Base-by-base conservation (phyloP, 2,329 filamentous ascomycete genomes). In the Trichoderma sp. region DNA sequence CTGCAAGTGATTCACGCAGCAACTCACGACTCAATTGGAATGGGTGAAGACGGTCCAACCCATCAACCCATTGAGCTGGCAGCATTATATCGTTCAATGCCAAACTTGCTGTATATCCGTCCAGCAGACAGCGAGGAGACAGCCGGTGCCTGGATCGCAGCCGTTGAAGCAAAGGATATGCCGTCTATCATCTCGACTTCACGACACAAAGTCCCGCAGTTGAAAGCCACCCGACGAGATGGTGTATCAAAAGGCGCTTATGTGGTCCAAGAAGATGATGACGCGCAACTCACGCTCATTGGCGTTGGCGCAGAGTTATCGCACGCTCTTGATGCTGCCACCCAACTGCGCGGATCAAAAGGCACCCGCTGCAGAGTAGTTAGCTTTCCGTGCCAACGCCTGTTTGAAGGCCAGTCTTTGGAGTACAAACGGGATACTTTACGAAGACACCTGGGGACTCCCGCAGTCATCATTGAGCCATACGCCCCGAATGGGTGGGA, bases 41-140 rank as follows among this genome's bases (percentile, higher is more conserved):
- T 82, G 47, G 87, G 88, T 1, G 85, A 89, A 71, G 85, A 89
- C 71, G 88, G 87, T 0, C 88, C 87, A 0, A 89, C 88, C 0
- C 88, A 90, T 72, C 88, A 90, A 74, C 87, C 88, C 2, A 84
- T 90, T 35, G 87, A 84, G 43, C 79, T 90, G 0, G 83, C 85
- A 11, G 77, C 83, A 0, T 79, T 90, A 2, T 90, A 87, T 75
- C 84, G 88, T 5, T 84, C 87, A 29, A 90, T 90, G 87, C 88
- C 87, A 0, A 89, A 89, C 70, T 71, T 90, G 0, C 77, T 86
- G 1, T 89, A 89, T 74, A 87, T 90, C 68, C 85, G 88, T 0
- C 88, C 88, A 0, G 82, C 82, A 58, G 87, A 90, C 71, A 83
- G 81, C 58, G 86, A 90, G 73, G 88, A 90, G 75, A 82, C 81